Evolutionary conservation across 768 basidiomycete species (phyloP).

Genomic region (Mycena kentingensis): DNA sequence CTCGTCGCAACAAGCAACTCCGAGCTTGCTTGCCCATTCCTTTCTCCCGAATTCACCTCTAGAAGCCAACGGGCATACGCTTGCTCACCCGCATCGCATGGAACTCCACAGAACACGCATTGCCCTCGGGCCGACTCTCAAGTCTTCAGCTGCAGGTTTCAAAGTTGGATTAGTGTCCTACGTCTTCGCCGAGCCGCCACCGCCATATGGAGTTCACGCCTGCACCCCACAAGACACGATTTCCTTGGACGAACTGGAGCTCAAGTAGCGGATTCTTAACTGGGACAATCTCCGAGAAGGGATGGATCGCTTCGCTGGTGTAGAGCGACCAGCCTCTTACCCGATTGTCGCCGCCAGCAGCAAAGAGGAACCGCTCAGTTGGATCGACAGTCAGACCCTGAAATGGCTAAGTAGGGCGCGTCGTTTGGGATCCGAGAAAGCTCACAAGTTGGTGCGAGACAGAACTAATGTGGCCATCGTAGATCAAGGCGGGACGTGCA

Average conservation of each 20-base stretch:
- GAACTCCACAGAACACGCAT: too few species aligned
- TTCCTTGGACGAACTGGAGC: background rate
- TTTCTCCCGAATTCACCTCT: too few species aligned
- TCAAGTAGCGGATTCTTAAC: background rate
- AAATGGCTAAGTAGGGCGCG: background rate
- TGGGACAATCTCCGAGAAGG: background rate
- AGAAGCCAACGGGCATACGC: too few species aligned
- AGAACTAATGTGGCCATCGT: conserved; percentile 5
- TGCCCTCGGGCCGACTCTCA: too few species aligned
- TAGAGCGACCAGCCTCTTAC: conserved; percentile 72
- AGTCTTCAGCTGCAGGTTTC: too few species aligned
- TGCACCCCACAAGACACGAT: background rate
- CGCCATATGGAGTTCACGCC: background rate
- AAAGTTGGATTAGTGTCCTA: background rate
- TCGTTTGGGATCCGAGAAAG: background rate
- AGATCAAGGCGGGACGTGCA: conserved; percentile 3
- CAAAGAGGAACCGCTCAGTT: conserved; percentile 59
- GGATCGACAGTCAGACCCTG: conserved; percentile 69
- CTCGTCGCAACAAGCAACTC: too few species aligned
- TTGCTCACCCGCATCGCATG: too few species aligned
- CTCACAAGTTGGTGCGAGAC: conserved; percentile 8
- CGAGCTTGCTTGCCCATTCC: too few species aligned
- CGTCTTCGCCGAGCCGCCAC: background rate
- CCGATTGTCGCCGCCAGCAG: conserved; percentile 64
- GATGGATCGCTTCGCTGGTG: conserved; percentile 23